Evolutionary conservation across 148 eudicot genomes (phyloP).

Genomic region (Polygonum maritimum): DNA sequence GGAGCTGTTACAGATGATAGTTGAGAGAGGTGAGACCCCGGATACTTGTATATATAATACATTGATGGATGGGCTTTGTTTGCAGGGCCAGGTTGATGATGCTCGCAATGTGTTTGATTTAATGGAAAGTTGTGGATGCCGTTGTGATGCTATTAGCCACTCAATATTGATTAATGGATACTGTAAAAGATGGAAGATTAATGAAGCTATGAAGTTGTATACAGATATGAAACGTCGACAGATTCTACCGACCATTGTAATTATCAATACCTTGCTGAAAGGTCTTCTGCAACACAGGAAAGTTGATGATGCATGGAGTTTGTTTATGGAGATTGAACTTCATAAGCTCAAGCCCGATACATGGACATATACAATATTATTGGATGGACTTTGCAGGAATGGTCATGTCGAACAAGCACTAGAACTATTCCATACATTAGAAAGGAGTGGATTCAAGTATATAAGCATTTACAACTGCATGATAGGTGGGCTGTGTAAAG

Average conservation of each 20-base stretch:
- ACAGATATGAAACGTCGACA: constrained; percentile 12
- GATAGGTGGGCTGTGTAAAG: constrained; percentile 24
- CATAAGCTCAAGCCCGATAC: constrained; percentile 17
- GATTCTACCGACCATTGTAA: constrained; percentile 13
- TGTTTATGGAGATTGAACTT: constrained; percentile 16
- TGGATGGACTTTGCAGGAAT: constrained; percentile 31
- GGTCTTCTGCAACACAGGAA: constrained; percentile 12
- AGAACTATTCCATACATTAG: constrained; percentile 13
- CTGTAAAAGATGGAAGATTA: constrained; percentile 20
- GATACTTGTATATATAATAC: constrained; percentile 17
- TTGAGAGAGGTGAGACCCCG: constrained; percentile 18
- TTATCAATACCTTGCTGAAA: constrained; percentile 13
- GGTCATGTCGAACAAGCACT: constrained; percentile 26
- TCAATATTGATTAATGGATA: constrained; percentile 24
- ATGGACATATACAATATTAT: constrained; percentile 17
- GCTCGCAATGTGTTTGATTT: constrained; percentile 17
- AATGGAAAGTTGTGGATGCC: constrained; percentile 19
- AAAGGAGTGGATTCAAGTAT: constrained; percentile 9
- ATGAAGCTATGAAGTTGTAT: constrained; percentile 16
- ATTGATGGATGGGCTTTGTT: constrained; percentile 26
- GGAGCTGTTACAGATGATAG: constrained; percentile 18
- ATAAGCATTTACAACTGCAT: constrained; percentile 19
- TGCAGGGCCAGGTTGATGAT: constrained; percentile 23
- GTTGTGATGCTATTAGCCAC: constrained; percentile 20
- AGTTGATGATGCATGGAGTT: constrained; percentile 12